Percentiles rank a stretch among this genome's conserved stretches.
Evolutionary conservation across 345 rosid genomes (phyloP).

Genomic region (Salix exigua): DNA sequence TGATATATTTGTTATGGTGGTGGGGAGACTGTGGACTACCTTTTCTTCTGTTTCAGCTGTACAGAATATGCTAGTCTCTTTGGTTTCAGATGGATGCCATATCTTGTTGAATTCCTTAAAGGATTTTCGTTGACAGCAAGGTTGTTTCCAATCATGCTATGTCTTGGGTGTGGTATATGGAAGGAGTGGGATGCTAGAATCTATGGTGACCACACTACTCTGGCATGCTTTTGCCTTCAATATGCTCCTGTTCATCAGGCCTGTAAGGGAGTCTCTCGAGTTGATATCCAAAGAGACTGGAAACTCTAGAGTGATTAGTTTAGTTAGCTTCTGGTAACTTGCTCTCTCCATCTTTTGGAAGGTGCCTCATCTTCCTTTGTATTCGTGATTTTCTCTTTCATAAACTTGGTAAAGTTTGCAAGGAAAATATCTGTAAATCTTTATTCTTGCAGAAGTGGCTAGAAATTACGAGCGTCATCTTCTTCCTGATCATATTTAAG

Average conservation of each 20-base stretch:
- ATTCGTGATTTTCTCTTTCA: background rate
- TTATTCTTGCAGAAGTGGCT: background rate
- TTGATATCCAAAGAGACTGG: background rate
- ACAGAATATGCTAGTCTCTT: background rate
- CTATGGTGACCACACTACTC: background rate
- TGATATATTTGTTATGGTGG: background rate
- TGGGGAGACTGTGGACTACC: background rate
- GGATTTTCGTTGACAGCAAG: background rate
- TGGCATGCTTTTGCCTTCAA: background rate
- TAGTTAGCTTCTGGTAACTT: background rate
- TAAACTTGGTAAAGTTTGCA: background rate
- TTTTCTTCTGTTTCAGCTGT: background rate
- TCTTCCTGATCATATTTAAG: background rate
- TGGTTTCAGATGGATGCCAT: background rate
- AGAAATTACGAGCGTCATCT: background rate
- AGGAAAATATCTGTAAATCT: background rate
- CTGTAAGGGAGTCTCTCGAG: background rate
- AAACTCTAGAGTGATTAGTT: background rate
- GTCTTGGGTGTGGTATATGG: background rate
- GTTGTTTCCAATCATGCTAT: background rate
- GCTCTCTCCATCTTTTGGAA: background rate
- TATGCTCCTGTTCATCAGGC: background rate
- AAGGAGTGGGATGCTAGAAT: background rate
- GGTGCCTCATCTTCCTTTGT: background rate
- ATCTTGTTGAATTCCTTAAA: background rate